Percentiles rank a stretch among this genome's conserved stretches.
phyloP scores from a whole-genome alignment of 768 basidiomycete genomes.

The Phanerodontia chrysosporium region DNA sequence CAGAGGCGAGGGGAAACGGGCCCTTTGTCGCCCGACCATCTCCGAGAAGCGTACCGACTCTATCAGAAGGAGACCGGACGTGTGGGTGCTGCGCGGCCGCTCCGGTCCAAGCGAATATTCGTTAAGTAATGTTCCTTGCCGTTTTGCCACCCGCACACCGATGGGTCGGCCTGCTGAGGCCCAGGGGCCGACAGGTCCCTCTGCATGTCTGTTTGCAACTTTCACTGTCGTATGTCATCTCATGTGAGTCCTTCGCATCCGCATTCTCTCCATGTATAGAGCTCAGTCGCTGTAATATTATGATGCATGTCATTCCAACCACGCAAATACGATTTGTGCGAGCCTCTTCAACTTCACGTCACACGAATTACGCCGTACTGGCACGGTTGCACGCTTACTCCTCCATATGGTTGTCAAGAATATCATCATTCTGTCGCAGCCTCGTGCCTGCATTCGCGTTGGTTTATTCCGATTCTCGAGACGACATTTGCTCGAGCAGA shows the following conservation, averaged over 20 bases:
- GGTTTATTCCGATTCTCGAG: too few relatives aligned
- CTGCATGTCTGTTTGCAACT: background rate
- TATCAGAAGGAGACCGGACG: slow-evolving; percentile 81
- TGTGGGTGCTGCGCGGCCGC: slow-evolving; percentile 72
- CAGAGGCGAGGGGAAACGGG: slow-evolving; percentile 67
- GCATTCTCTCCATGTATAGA: background rate
- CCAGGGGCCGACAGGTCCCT: too few relatives aligned
- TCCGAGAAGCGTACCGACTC: slow-evolving; percentile 82
- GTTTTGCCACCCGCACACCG: too few relatives aligned
- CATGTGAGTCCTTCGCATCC: background rate
- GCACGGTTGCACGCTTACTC: too few relatives aligned
- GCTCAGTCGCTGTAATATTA: background rate
- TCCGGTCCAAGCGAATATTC: slow-evolving; percentile 71
- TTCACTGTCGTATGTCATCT: background rate
- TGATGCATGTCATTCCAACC: background rate
- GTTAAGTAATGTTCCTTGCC: slow-evolving; percentile 39
- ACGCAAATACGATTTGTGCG: too few relatives aligned
- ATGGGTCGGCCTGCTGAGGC: too few relatives aligned
- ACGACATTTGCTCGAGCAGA: too few relatives aligned
- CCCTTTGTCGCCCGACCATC: slow-evolving; percentile 81
- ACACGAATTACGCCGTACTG: too few relatives aligned
- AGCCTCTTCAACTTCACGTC: too few relatives aligned
- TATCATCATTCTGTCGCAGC: too few relatives aligned
- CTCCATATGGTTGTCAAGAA: too few relatives aligned
- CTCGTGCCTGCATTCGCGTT: too few relatives aligned